Base-by-base conservation (phyloP, 2,329 filamentous ascomycete genomes). In the Hypoxylon sp. region DNA sequence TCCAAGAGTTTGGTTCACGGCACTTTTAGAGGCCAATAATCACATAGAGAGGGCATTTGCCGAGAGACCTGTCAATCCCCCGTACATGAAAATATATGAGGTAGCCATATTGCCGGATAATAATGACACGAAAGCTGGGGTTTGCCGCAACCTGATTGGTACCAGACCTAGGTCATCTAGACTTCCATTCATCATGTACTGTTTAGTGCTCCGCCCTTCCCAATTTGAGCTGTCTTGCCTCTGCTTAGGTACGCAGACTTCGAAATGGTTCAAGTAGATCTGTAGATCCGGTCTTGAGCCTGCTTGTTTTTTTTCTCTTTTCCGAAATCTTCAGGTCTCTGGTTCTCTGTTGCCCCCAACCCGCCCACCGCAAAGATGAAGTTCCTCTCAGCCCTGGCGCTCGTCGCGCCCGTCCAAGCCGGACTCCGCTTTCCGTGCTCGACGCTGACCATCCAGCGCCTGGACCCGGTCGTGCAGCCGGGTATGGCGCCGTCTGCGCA, bases 371-470 rank as follows among this genome's bases (percentile, higher is more conserved):
- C 47, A 20, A 63, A 69, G 56, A 74, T 74, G 72, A 74, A 72
- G 72, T 74, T 69, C 19, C 26, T 74, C 51, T 52, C 68, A 17
- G 70, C 68, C 49, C 37, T 72, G n/a, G 70, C 71, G 67, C 70
- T 74, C 61, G 52, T 70, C 34, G 72, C 66, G 67, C 71, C 71
- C 15, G 72, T 71, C 13, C 70, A 73, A 3, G 73, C 73, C 10
- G 73, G 72, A 24, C 70, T 75, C 34, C 72, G 73, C 22, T 75
- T 75, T 39, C 72, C 62, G 53, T 75, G 73, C 67, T 73, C 72
- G 6, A 68, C 71, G 3, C 59, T 75, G 62, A 73, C 69, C 30
- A 74, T 70, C 44, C 72, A 75, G 37, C 73, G 73, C 20, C 51
- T 75, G 5, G 73, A 75, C 62, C 73, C 73, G 1, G 70, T 75